phyloP scores from a whole-genome alignment of 345 rosid genomes.

The Gossypium mustelinum region DNA sequence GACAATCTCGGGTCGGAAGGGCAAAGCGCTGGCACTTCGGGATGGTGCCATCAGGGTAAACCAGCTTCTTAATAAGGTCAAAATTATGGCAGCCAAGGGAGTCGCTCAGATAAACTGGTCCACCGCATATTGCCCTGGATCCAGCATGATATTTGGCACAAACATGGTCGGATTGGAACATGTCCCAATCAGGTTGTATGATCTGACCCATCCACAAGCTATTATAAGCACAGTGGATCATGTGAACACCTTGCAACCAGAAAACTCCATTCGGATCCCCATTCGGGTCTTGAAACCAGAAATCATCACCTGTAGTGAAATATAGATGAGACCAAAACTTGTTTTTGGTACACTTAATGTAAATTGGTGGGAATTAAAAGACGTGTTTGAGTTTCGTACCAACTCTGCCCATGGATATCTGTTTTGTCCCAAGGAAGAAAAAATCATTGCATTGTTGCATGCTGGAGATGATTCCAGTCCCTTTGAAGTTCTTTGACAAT shows the following conservation, averaged over 20 bases:
- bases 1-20: slow-evolving; percentile 82
- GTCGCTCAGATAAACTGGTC: slow-evolving; percentile 81
- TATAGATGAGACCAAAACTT: neutral
- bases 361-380: neutral
- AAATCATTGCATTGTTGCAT: slow-evolving; percentile 96
- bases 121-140: slow-evolving; percentile 84
- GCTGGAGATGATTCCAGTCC: slow-evolving; percentile 67
- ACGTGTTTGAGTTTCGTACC: slow-evolving; percentile 33
- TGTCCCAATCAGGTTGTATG: slow-evolving; percentile 94
- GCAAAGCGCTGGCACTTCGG: slow-evolving; percentile 74
- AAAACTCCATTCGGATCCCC: slow-evolving; percentile 87
- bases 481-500: slow-evolving; percentile 68
- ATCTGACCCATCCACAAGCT: slow-evolving; percentile 93
- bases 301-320: slow-evolving; percentile 67
- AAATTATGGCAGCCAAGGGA: slow-evolving; percentile 68
- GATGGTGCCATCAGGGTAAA: slow-evolving; percentile 70
- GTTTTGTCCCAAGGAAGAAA: slow-evolving; percentile 76
- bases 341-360: neutral
- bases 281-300: slow-evolving; percentile 90
- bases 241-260: slow-evolving; percentile 89
- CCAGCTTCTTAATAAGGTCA: slow-evolving; percentile 64
- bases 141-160: slow-evolving; percentile 89
- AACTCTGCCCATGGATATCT: slow-evolving; percentile 85
- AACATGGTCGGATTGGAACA: slow-evolving; percentile 88
- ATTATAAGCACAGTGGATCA: slow-evolving; percentile 90